Evolutionary conservation across 345 rosid species (phyloP).

Genomic region (Acer campestre): DNA sequence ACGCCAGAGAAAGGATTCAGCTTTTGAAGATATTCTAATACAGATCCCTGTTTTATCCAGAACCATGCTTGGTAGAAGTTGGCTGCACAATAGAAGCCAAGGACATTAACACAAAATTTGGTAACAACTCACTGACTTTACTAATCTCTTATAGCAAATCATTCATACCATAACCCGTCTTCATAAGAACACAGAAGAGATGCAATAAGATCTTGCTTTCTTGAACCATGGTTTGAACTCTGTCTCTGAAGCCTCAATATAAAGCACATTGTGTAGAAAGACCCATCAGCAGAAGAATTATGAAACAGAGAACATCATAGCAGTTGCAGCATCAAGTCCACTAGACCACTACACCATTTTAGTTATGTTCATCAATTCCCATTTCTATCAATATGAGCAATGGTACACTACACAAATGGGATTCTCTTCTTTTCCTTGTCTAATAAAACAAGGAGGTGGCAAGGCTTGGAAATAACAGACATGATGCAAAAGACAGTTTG

Average conservation of each 20-base stretch:
- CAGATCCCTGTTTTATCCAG: slow-evolving; percentile 60
- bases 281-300: slow-evolving; percentile 20
- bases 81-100: slow-evolving; percentile 45
- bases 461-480: background rate
- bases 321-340: slow-evolving; percentile 3
- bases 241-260: slow-evolving; percentile 51
- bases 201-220: slow-evolving; percentile 67
- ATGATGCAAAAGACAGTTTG: background rate
- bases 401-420: background rate
- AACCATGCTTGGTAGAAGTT: slow-evolving; percentile 47
- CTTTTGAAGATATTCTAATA: slow-evolving; percentile 54
- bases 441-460: background rate
- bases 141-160: slow-evolving; percentile 12
- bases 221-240: slow-evolving; percentile 49
- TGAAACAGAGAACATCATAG: slow-evolving; percentile 19
- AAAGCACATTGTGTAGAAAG: slow-evolving; percentile 17
- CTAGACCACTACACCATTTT: slow-evolving; percentile 2
- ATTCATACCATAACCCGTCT: slow-evolving; percentile 55
- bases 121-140: slow-evolving; percentile 6
- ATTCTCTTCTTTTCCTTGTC: background rate
- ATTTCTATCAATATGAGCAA: background rate
- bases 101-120: slow-evolving; percentile 1
- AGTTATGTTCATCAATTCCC: background rate
- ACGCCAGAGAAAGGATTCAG: slow-evolving; percentile 79
- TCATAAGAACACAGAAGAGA: slow-evolving; percentile 55